Evolutionary conservation across 2,329 filamentous ascomycete genomes (phyloP), one percentile per base, ranked within the genome.

Genomic region (Colletotrichum echinochloae): DNA sequence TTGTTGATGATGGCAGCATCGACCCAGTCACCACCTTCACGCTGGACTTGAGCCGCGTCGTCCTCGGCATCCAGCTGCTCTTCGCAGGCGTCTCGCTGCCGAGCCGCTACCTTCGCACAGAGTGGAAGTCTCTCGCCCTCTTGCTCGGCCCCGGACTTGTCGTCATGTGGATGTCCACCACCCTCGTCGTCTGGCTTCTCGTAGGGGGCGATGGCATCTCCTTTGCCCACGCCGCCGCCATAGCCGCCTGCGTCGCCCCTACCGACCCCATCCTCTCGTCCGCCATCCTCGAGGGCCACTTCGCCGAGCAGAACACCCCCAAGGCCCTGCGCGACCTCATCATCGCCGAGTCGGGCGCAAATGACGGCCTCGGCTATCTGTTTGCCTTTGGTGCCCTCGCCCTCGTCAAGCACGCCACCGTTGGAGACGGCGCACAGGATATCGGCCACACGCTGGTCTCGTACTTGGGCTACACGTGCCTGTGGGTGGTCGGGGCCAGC

Each of bases 121-220:
- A 97, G 89, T 95, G 93, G 92, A 92, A 89, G 76, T 88, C 92
- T 11, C 82, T 97, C 23, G 81, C 88, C 1, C 81, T 95, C 12
- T 87, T 97, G 23, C 87, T 97, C 8, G 94, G 94, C 0, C 95
- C 94, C 0, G 90, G 94, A 88, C 88, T 1, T 83, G 84, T n/a
- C n/a, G n/a, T n/a, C 71, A 97, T 97, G 94, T 97, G 95, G 95
- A 75, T 97, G 11, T 82, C 86, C 26, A 96, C 92, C n/a, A 93
- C 91, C 74, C 82, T 96, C 1, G 79, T 97, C 3, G 84, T 97
- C 54, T 97, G n/a, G n/a, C n/a, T n/a, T n/a, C n/a, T n/a, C n/a
- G n/a, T n/a, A n/a, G n/a, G n/a, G 91, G 90, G 92, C 81, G 0
- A 81, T 97, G 72, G 89, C 95, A 1, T 93, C 93, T 0, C 82